A percentile compares a stretch with the other conserved stretches of the same genome.
Conservation (phyloP, 805 yeast species). For the Schizosaccharomyces cryophilus region DNA sequence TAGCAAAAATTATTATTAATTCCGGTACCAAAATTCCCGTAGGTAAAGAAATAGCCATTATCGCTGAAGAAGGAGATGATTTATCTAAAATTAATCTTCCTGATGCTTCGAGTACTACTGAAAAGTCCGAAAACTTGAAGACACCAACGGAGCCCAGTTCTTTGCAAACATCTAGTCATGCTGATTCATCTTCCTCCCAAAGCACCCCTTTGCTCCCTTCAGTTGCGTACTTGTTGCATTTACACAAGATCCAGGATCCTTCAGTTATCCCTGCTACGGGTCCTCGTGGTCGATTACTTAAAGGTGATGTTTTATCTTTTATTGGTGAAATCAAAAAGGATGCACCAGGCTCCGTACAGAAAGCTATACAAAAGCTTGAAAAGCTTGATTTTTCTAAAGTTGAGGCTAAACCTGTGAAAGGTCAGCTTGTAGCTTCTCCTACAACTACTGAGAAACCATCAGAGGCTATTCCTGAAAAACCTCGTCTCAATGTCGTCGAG, state of each 20-base stretch:
- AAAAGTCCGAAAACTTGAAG: constrained; percentile 24
- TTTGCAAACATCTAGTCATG: neutral
- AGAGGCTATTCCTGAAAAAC: constrained; percentile 5
- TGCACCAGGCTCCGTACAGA: constrained; percentile 27
- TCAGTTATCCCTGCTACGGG: constrained; percentile 61
- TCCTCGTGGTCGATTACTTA: constrained; percentile 62
- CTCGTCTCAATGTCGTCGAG: constrained; percentile 8
- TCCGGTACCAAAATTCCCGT: constrained; percentile 70
- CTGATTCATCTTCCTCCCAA: constrained; percentile 1
- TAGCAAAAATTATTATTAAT: constrained; percentile 45
- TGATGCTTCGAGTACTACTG: constrained; percentile 17
- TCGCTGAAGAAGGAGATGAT: constrained; percentile 79
- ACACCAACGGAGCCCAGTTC: neutral
- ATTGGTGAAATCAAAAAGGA: constrained; percentile 45
- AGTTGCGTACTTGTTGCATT: constrained; percentile 38
- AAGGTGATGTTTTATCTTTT: constrained; percentile 76
- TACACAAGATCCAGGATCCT: constrained; percentile 49
- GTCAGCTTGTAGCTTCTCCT: too few species aligned
- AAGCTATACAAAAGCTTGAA: constrained; percentile 29
- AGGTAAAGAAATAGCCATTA: constrained; percentile 68
- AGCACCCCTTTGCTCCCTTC: constrained; percentile 33
- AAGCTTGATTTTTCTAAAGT: constrained; percentile 55
- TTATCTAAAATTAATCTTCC: constrained; percentile 12
- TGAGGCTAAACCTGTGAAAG: constrained; percentile 12
- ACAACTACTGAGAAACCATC: constrained; percentile 3